Evolutionary conservation across 2,329 filamentous ascomycete genomes (phyloP).

Genomic region (Penicillium sp.): DNA sequence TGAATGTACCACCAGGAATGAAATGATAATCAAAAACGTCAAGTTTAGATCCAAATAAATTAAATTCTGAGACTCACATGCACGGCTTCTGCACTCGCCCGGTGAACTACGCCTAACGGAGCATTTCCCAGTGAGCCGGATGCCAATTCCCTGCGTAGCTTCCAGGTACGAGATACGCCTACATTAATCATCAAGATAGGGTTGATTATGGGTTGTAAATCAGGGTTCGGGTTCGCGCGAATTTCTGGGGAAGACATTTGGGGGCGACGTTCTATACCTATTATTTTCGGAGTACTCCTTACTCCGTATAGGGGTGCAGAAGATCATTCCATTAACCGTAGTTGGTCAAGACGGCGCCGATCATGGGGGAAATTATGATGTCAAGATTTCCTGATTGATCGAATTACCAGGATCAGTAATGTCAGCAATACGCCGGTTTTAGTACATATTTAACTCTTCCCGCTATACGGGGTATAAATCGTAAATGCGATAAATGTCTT

Average conservation of each 20-base stretch:
- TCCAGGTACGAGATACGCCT: background rate
- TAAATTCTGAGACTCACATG: background rate
- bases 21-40: background rate
- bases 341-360: background rate
- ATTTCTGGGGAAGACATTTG: background rate
- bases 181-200: background rate
- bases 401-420: background rate
- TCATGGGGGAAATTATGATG: background rate
- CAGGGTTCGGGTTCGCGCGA: background rate
- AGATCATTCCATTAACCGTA: background rate
- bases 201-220: background rate
- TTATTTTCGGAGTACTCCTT: background rate
- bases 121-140: background rate
- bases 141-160: background rate
- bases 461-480: background rate
- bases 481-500: background rate
- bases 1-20: background rate
- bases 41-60: background rate
- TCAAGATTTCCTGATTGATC: constrained; percentile 1
- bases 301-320: background rate
- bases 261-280: background rate
- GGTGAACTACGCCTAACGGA: background rate
- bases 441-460: background rate
- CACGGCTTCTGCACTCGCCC: background rate
- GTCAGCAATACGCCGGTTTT: background rate